These are phyloP conservation scores for Copromyces sp. DNA, from an alignment of 495 filamentous ascomycete genomes.

Conservation along the genomic window DNA sequence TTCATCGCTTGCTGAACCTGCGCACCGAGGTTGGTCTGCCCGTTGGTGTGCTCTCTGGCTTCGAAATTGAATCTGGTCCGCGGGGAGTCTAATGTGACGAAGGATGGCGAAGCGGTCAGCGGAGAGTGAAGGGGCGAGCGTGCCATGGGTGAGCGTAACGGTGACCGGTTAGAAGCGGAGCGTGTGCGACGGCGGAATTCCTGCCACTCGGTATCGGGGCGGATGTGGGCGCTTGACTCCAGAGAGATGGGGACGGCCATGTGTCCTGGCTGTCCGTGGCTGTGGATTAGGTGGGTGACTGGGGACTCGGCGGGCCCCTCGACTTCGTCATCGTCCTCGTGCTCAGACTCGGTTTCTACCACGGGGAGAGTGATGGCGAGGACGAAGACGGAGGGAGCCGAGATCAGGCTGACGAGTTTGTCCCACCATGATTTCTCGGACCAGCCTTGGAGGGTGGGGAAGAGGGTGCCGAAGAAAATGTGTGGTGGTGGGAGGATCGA, in stretches of 20 bases:
- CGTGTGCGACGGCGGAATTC: constrained; percentile 38
- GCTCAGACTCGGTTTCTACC: constrained; percentile 50
- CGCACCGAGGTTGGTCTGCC: not conserved
- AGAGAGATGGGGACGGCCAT: constrained; percentile 22
- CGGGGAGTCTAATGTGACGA: not conserved
- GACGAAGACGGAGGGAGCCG: constrained; percentile 81
- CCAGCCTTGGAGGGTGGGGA: constrained; percentile 81
- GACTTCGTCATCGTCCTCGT: constrained; percentile 39
- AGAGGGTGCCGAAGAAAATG: constrained; percentile 63
- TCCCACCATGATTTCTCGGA: constrained; percentile 64
- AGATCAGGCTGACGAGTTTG: constrained; percentile 64
- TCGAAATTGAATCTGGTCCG: not conserved
- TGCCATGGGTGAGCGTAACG: not conserved
- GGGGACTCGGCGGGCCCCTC: constrained; percentile 14
- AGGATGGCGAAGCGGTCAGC: constrained; percentile 7
- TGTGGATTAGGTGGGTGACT: not conserved
- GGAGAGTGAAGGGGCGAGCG: constrained; percentile 7
- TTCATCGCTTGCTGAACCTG: not conserved
- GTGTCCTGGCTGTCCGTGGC: constrained; percentile 16
- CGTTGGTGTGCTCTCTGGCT: not conserved
- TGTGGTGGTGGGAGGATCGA: constrained; percentile 57
- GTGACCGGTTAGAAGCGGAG: constrained; percentile 10
- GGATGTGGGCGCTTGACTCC: constrained; percentile 13
- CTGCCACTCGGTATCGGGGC: constrained; percentile 40
- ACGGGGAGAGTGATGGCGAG: constrained; percentile 90